A percentile compares a stretch with the other conserved stretches of the same genome.
These are phyloP conservation scores for Pyricularia grisea DNA, from an alignment of 2,329 filamentous ascomycete species.

Conservation along the genomic window DNA sequence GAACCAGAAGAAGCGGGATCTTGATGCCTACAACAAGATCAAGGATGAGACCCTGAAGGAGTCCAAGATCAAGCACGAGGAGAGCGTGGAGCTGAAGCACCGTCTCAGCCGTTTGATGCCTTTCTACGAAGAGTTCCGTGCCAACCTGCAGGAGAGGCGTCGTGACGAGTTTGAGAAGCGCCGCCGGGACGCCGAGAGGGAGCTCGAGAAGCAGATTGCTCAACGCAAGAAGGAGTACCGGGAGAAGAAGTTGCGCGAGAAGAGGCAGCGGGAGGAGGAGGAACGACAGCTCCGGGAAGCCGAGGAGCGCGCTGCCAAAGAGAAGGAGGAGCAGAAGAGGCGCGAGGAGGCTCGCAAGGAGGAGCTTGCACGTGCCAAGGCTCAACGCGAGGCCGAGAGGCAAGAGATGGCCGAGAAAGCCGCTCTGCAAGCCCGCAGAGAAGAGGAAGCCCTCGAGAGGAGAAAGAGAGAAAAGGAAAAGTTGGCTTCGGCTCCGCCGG, in stretches of 20 bases:
- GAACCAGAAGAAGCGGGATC: constrained; percentile 67
- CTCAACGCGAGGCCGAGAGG: constrained; percentile 55
- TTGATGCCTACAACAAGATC: constrained; percentile 68
- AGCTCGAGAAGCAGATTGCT: constrained; percentile 86
- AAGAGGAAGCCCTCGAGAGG: constrained; percentile 79
- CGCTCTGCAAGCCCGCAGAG: constrained; percentile 66
- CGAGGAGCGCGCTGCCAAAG: constrained; percentile 69
- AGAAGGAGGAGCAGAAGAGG: constrained; percentile 76
- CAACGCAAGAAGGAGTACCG: constrained; percentile 80
- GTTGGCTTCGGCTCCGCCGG: constrained; percentile 15
- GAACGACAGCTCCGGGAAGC: constrained; percentile 73
- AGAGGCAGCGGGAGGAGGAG: constrained; percentile 73
- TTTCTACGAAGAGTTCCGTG: constrained; percentile 76
- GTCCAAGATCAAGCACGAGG: constrained; percentile 79
- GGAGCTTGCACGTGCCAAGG: constrained; percentile 57
- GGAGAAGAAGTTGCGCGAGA: constrained; percentile 75
- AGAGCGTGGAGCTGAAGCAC: constrained; percentile 88
- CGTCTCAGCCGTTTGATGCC: constrained; percentile 77
- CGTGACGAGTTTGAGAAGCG: constrained; percentile 95
- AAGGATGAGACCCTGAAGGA: constrained; percentile 73
- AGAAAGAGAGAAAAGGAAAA: constrained; percentile 57
- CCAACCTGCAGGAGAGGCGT: constrained; percentile 74
- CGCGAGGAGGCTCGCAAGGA: constrained; percentile 73
- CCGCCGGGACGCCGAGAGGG: constrained; percentile 80
- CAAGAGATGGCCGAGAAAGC: constrained; percentile 59